Base-by-base conservation (phyloP, 2,329 filamentous ascomycete genomes). In the Pestalotiopsis sp. region DNA sequence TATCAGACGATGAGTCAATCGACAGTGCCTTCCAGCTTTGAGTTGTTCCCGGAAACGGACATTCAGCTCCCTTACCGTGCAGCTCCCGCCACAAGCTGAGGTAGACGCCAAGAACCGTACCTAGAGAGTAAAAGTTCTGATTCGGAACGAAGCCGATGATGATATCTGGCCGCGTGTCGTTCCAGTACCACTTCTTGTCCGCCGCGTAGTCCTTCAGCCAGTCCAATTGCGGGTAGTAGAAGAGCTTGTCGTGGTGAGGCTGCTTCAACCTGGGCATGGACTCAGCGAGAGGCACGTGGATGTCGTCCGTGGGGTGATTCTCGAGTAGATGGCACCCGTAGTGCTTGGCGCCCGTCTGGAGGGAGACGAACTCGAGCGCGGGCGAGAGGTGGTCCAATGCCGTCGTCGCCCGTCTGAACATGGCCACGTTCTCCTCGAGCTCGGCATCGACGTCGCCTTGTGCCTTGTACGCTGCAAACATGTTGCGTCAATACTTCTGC, bases 261-360 rank as follows among this genome's bases (percentile, higher is more conserved):
- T 23, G 60, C 31, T 23, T 39, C 13, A 31, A 23, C 31, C 23
- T 36, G 5, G 60, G 31, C 14, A 36, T 39, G 11, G 60, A 39
- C 36, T 63, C 31, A 17, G 23, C 14, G 12, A 39, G 31, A 17
- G 14, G 60, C 23, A 63, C 60, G 23, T 9, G 60, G 27, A 39
- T 39, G 38, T 39, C 14, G 23, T 39, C 23, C 31, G 31, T 45
- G 11, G 39, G 25, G 25, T 49, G 61, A 17, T 64, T 64, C 39
- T 76, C 73, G 41, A 77, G 67, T 11, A 78, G 69, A 60, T 77
- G 76, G 23, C 76, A 74, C 20, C 77, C 78, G 61, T 79, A 80
- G 60, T 78, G 77, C 68, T 84, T 83, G 55, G 79, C 81, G 38
- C 81, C 82, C 2, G 80, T 83, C 23, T 80, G 81, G 14, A 82